Evolutionary conservation across 139 green algal genomes (phyloP), one percentile per base, ranked within the genome.

Genomic region (Edaphochlamys debaryana): DNA sequence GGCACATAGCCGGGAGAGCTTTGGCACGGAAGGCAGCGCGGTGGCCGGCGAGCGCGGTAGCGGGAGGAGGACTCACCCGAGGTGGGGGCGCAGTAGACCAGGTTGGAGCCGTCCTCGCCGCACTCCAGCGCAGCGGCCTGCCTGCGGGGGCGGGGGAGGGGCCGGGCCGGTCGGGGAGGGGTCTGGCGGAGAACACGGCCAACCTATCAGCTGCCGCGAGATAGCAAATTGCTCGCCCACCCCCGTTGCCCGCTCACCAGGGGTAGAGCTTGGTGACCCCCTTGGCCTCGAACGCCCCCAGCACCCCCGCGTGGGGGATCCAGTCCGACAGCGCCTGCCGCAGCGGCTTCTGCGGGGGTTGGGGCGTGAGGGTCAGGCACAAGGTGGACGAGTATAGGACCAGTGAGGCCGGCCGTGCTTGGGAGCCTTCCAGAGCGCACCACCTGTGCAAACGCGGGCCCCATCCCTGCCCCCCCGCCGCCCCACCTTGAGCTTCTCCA

Each of bases 51-150:
- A n/a, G n/a, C n/a, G n/a, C n/a, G n/a, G n/a, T n/a, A n/a, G n/a
- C n/a, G n/a, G n/a, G n/a, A n/a, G n/a, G n/a, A n/a, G n/a, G n/a
- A n/a, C n/a, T n/a, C 32, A 85, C 88, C 94, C 54, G 88, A 94
- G 41, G 95, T 98, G 36, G 95, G 95, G 19, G 95, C 95, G 74
- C 89, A 95, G 92, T 96, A 98, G 52, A 98, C 92, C 69, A 98
- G 79, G 90, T 95, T 96, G 54, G 27, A 38, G 36, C 89, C 91
- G 67, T 89, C 82, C 71, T 88, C 79, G 4, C 93, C 93, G 37
- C 86, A 89, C 77, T 96, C 89, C 69, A 96, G 69, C 0, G 93
- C 93, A 0, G 86, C 92, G 7, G 93, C 90, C 69, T 96, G 93
- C 78, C 76, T 82, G 76, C 22, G 36, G 42, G 8, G 56, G 4